These are phyloP conservation scores for Buxus sempervirens DNA, from an alignment of 164 flowering plant genomes.

Conservation along the genomic window DNA sequence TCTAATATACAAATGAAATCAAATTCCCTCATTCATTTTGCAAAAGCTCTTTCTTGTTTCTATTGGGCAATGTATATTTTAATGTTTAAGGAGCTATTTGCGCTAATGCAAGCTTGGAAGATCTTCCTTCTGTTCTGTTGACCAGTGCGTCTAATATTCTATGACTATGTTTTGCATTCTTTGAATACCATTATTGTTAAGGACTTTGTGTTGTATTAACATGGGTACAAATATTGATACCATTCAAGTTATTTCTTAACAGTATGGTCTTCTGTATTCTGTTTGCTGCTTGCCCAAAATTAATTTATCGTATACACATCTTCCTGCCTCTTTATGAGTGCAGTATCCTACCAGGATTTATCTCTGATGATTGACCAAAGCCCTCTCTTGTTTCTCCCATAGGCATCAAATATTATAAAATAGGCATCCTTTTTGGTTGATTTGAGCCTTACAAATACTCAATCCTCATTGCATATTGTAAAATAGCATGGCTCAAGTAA, in stretches of 20 bases:
- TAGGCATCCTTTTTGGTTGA: no score
- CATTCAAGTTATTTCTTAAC: no score
- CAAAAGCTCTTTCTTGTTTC: neutral
- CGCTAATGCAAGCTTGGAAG: no score
- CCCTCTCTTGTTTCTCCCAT: neutral
- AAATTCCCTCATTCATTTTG: neutral
- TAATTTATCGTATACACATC: neutral
- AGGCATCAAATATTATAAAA: no score
- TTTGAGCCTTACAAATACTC: no score
- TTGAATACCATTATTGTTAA: neutral
- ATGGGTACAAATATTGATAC: no score
- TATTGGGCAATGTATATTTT: no score
- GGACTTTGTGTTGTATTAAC: no score
- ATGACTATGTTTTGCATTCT: neutral
- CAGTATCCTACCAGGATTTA: neutral
- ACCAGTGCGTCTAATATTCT: no score
- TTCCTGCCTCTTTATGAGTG: neutral
- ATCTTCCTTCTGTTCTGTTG: neutral
- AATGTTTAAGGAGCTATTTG: no score
- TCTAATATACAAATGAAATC: neutral
- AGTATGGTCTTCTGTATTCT: neutral
- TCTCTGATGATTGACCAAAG: neutral
- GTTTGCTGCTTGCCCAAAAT: neutral
- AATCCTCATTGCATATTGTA: no score
- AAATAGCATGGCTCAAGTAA: no score